Percentiles rank a stretch among this genome's conserved stretches.
These are phyloP conservation scores for Pneumocystis carinii DNA, from an alignment of 1,139 yeast species.

Conservation along the genomic window DNA sequence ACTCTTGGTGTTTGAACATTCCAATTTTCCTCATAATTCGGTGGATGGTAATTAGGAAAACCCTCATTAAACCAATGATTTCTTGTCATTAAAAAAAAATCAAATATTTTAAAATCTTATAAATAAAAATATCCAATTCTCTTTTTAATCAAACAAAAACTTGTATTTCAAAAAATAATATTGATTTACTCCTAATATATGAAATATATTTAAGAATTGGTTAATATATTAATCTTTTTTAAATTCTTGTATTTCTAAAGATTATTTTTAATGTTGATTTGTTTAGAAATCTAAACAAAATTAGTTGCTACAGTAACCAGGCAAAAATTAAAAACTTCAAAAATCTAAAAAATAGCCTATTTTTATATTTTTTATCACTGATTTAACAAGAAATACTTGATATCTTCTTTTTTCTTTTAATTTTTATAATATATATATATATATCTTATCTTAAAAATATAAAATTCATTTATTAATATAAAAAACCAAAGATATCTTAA, in stretches of 20 bases:
- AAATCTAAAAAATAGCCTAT: not conserved
- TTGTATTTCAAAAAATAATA: not conserved
- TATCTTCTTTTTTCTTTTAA: not conserved
- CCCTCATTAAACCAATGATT: not conserved
- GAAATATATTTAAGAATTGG: too few relatives aligned
- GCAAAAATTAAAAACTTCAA: not conserved
- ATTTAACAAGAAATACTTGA: too few relatives aligned
- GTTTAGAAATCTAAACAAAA: too few relatives aligned
- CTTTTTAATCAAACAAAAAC: not conserved
- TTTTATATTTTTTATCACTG: too few relatives aligned
- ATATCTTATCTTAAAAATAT: not conserved
- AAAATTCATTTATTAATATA: not conserved
- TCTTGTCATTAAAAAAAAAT: not conserved
- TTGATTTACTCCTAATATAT: too few relatives aligned
- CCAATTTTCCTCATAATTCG: not conserved
- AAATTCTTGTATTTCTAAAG: too few relatives aligned
- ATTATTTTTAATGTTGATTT: too few relatives aligned
- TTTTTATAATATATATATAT: not conserved
- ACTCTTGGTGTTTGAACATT: not conserved
- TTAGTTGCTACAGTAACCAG: too few relatives aligned
- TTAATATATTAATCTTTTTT: too few relatives aligned
- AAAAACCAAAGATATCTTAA: not conserved
- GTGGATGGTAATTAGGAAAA: not conserved
- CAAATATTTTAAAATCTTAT: not conserved
- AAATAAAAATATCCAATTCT: not conserved